Percentiles rank a stretch among this genome's conserved stretches.
phyloP scores from a whole-genome alignment of 257 asterid species.

The Solanum appendiculatum region DNA sequence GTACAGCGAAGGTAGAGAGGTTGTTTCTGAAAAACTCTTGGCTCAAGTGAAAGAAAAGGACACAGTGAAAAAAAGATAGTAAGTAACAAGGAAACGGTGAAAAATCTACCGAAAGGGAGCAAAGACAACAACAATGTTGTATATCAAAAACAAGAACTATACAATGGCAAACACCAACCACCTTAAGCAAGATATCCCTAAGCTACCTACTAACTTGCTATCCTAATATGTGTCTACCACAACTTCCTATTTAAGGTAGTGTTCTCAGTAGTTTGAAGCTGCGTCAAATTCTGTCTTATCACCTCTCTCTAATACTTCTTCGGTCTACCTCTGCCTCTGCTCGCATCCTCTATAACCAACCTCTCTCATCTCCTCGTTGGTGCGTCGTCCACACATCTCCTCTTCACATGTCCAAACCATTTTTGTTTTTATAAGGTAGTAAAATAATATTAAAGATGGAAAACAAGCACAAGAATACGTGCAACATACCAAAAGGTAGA shows the following conservation, averaged over 20 bases:
- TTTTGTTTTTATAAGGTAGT: background rate
- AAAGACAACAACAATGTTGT: background rate
- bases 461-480: background rate
- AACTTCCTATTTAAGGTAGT: background rate
- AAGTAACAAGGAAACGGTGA: background rate
- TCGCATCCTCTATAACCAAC: background rate
- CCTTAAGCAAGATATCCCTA: background rate
- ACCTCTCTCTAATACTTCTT: background rate
- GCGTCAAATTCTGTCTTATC: too few relatives aligned
- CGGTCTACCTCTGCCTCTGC: background rate
- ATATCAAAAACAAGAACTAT: background rate
- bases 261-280: background rate
- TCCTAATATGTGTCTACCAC: background rate
- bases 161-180: background rate
- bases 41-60: background rate
- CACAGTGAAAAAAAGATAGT: too few relatives aligned
- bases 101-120: background rate
- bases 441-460: background rate
- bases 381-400: background rate
- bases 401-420: too few relatives aligned
- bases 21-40: background rate
- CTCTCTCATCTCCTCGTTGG: too few relatives aligned
- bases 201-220: background rate
- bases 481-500: background rate
- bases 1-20: accelerated